phyloP scores from a whole-genome alignment of 352 stramenopile genomes.

The Pythium diclinum region DNA sequence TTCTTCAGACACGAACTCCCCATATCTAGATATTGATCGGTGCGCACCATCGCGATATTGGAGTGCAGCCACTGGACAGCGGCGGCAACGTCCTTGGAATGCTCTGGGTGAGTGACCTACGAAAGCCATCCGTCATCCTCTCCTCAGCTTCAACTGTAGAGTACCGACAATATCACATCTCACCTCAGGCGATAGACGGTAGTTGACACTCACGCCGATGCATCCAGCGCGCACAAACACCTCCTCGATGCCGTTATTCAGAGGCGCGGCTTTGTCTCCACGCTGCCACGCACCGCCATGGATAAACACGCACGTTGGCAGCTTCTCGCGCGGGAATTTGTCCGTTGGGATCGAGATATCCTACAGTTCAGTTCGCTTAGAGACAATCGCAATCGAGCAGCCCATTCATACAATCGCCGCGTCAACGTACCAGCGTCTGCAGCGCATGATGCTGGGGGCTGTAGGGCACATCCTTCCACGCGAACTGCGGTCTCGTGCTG shows the following conservation, averaged over 20 bases:
- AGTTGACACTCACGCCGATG: constrained; percentile 75
- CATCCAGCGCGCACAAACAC: constrained; percentile 51
- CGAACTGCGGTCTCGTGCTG: constrained; percentile 32
- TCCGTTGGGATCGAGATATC: constrained; percentile 60
- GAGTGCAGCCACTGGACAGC: constrained; percentile 60
- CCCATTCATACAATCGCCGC: not conserved
- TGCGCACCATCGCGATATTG: constrained; percentile 62
- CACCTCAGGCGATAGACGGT: constrained; percentile 76
- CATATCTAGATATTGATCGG: not conserved
- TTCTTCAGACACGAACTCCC: not conserved
- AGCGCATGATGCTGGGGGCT: constrained; percentile 36
- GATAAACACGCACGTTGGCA: constrained; percentile 76
- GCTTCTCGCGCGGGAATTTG: constrained; percentile 27
- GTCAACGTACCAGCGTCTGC: constrained; percentile 40
- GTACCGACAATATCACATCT: not conserved
- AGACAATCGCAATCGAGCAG: not conserved
- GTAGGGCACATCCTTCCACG: constrained; percentile 75
- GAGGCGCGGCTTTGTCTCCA: constrained; percentile 63
- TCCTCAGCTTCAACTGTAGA: not conserved
- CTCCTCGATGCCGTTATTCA: constrained; percentile 64
- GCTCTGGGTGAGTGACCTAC: constrained; percentile 55
- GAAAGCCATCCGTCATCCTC: not conserved
- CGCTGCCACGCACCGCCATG: constrained; percentile 84
- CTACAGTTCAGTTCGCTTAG: constrained; percentile 15
- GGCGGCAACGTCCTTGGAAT: constrained; percentile 58